Conservation (phyloP, 2,329 filamentous ascomycete genomes). For the Ophiosphaerella korrae region DNA sequence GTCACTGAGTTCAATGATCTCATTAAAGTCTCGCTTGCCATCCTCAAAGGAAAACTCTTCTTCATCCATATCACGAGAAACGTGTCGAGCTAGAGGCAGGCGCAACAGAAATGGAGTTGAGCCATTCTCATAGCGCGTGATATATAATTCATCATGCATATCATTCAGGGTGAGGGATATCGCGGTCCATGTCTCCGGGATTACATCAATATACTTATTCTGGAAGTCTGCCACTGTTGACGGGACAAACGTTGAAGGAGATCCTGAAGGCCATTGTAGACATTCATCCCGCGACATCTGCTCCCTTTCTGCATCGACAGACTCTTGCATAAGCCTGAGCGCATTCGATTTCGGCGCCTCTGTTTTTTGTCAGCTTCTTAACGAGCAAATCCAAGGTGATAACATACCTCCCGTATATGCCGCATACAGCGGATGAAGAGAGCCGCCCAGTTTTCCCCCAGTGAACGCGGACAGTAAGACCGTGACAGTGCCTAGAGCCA, state of each 20-base stretch:
- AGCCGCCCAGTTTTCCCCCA: conserved; percentile 32
- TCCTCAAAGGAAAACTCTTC: conserved; percentile 84
- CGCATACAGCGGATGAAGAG: conserved; percentile 47
- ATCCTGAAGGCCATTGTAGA: conserved; percentile 48
- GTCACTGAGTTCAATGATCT: conserved; percentile 83
- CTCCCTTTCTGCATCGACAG: conserved; percentile 57
- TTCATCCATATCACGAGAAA: conserved; percentile 76
- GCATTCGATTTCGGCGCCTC: conserved; percentile 74
- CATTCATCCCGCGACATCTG: conserved; percentile 41
- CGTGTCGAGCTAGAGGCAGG: conserved; percentile 81
- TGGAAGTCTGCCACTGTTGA: conserved; percentile 64
- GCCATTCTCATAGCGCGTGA: conserved; percentile 80
- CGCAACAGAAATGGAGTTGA: conserved; percentile 84
- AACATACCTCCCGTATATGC: conserved; percentile 46
- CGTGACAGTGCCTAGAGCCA: conserved; percentile 43
- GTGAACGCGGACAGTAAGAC: conserved; percentile 48
- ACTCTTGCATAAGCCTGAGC: conserved; percentile 67
- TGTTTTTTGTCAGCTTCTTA: conserved; percentile 30
- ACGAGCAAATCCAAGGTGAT: conserved; percentile 5
- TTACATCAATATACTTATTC: conserved; percentile 79
- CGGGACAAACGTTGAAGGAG: conserved; percentile 41
- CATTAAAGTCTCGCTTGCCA: conserved; percentile 76
- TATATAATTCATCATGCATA: conserved; percentile 79
- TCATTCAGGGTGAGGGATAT: conserved; percentile 86
- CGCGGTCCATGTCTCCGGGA: conserved; percentile 82